Evolutionary conservation across 805 yeast genomes (phyloP), one percentile per base, ranked within the genome.

Genomic region (Vanderwaltozyma yarrowii): DNA sequence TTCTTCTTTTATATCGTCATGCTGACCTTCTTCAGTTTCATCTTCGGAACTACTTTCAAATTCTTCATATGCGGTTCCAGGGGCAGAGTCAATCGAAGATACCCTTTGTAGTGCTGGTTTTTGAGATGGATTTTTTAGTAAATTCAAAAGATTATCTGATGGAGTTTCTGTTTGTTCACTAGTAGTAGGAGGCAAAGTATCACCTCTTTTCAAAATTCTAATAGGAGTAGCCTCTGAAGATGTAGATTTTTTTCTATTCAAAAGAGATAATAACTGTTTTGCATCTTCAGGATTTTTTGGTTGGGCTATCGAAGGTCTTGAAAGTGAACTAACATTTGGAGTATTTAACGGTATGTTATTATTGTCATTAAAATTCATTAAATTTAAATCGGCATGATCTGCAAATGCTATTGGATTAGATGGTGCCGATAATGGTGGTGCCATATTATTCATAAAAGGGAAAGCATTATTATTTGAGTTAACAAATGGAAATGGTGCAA

Each of bases 271-370:
- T 12, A 71, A 26, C 21, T 42, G 40, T 26, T 44, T 43, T 3
- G 49, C 40, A 45, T 52, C 33, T 29, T 29, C 26, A 5, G 14
- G 15, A 19, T 26, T 28, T 10, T 24, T 17, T 13, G 51, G 45
- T 5, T 56, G 43, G n/a, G 54, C 56, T 35, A 64, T 49, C 8
- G 62, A 54, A 30, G 66, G 64, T 38, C 54, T 56, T 8, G 67
- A 56, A 11, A 71, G 60, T 33, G 65, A 61, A 21, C 59, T 60
- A 11, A 66, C 58, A 21, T 66, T 56, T 25, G 71, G 71, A 11
- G 68, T 65, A n/a, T n/a, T n/a, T 21, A 49, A 45, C 12, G 31
- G 20, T 35, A 40, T 25, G 19, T 30, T 17, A 14, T 8, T 25
- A 15, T 10, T 11, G 12, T 12, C 27, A 10, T 11, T 24, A 23